Percentiles rank a stretch among this genome's conserved stretches.
Conservation (phyloP, 2,329 filamentous ascomycete species). For the Colletotrichum falcatum region DNA sequence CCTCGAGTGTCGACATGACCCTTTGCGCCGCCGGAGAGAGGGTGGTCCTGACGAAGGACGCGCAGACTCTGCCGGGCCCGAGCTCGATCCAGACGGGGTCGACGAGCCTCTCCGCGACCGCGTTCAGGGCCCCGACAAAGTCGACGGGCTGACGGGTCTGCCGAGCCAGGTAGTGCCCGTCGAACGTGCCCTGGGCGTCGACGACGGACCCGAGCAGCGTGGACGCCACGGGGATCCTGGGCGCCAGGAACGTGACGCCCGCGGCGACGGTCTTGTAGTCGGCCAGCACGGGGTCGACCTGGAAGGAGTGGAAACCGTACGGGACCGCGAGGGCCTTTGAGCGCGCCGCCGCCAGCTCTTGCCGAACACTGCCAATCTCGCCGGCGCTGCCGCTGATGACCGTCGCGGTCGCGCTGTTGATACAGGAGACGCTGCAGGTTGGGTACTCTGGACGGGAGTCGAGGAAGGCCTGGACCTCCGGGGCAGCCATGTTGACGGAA, state of each 20-base stretch:
- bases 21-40: too few species aligned
- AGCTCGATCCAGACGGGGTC: slow-evolving; percentile 75
- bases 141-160: slow-evolving; percentile 1
- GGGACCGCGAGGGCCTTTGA: slow-evolving; percentile 50
- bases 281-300: slow-evolving; percentile 56
- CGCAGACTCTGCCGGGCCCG: slow-evolving; percentile 64
- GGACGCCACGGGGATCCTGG: slow-evolving; percentile 11
- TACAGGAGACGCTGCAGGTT: neutral
- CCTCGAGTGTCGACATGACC: too few species aligned
- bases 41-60: too few species aligned
- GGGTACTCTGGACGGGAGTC: neutral
- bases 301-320: slow-evolving; percentile 53
- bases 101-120: slow-evolving; percentile 48
- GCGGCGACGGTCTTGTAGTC: slow-evolving; percentile 59
- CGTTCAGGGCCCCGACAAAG: slow-evolving; percentile 58
- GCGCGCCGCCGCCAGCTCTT: slow-evolving; percentile 44
- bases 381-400: neutral
- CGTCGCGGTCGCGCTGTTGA: neutral
- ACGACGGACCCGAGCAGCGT: slow-evolving; percentile 9
- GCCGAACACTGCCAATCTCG: neutral
- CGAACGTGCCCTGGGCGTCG: neutral
- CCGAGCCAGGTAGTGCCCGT: neutral
- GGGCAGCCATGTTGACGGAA: neutral
- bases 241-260: slow-evolving; percentile 12
- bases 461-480: neutral